phyloP scores from a whole-genome alignment of 108 stramenopile genomes.

The Seminavis robusta region DNA sequence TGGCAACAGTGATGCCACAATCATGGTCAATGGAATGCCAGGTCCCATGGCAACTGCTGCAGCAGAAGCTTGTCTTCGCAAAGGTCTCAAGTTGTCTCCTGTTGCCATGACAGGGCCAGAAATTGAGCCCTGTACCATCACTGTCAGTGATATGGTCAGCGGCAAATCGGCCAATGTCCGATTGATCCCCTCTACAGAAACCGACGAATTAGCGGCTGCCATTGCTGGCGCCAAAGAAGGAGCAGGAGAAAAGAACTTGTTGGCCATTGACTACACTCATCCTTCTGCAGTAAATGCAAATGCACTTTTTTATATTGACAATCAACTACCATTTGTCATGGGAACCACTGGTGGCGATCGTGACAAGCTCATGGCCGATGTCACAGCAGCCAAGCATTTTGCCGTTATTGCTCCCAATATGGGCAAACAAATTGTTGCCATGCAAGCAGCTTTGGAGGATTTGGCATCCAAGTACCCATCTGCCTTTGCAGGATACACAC shows the following conservation, averaged over 20 bases:
- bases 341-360: constrained; percentile 95
- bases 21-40: constrained; percentile 95
- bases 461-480: constrained; percentile 88
- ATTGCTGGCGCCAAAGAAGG: constrained; percentile 55
- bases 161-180: constrained; percentile 55
- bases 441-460: constrained; percentile 92
- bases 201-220: constrained; percentile 50
- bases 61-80: constrained; percentile 91
- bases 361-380: constrained; percentile 70
- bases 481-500: constrained; percentile 91
- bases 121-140: constrained; percentile 63
- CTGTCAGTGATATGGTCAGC: constrained; percentile 64
- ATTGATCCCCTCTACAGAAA: constrained; percentile 67
- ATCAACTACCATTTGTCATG: constrained; percentile 91
- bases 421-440: constrained; percentile 99
- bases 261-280: constrained; percentile 97
- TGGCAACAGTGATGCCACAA: no score
- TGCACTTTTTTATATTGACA: constrained; percentile 81
- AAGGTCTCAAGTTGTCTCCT: constrained; percentile 77
- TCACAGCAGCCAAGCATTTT: constrained; percentile 66
- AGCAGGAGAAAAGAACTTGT: constrained; percentile 50
- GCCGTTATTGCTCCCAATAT: constrained; percentile 99
- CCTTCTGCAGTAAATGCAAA: constrained; percentile 96
- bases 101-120: constrained; percentile 90
- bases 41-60: constrained; percentile 95